Conservation (phyloP, 345 rosid species). For the Cardamine chenopodiifolia region DNA sequence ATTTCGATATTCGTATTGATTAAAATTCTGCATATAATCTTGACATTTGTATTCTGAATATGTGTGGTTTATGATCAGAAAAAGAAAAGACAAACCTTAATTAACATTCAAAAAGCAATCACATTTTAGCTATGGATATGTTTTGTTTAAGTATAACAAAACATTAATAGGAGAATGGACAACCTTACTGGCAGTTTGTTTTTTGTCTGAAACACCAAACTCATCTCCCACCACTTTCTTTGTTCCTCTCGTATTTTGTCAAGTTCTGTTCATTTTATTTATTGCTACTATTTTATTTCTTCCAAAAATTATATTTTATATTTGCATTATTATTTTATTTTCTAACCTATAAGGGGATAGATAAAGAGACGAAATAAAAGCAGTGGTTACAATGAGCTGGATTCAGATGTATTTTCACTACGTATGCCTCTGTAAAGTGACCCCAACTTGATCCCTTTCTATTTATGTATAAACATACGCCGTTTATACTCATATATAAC, state of each 20-base stretch:
- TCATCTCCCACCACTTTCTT: slow-evolving; percentile 36
- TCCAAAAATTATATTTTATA: slow-evolving; percentile 1
- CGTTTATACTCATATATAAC: background rate
- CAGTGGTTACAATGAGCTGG: slow-evolving; percentile 49
- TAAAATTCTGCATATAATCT: background rate
- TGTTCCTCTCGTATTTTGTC: slow-evolving; percentile 2
- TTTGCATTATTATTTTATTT: background rate
- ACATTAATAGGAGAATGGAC: slow-evolving; percentile 44
- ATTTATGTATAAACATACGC: slow-evolving; percentile 32
- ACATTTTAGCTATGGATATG: slow-evolving; percentile 39
- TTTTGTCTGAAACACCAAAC: slow-evolving; percentile 45
- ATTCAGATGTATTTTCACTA: slow-evolving; percentile 44
- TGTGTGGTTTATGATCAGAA: background rate
- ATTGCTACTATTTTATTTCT: background rate
- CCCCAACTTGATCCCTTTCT: slow-evolving; percentile 40
- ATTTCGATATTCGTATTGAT: background rate
- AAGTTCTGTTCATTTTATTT: slow-evolving; percentile 7
- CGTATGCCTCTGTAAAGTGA: slow-evolving; percentile 46
- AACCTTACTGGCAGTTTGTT: slow-evolving; percentile 45
- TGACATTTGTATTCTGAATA: slow-evolving; percentile 16
- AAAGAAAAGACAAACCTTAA: background rate
- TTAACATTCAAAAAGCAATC: slow-evolving; percentile 23
- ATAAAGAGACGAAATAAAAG: slow-evolving; percentile 28
- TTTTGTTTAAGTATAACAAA: slow-evolving; percentile 38
- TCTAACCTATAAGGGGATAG: background rate